phyloP scores from a whole-genome alignment of 2,329 filamentous ascomycete species.

The Zymoseptoria tritici region DNA sequence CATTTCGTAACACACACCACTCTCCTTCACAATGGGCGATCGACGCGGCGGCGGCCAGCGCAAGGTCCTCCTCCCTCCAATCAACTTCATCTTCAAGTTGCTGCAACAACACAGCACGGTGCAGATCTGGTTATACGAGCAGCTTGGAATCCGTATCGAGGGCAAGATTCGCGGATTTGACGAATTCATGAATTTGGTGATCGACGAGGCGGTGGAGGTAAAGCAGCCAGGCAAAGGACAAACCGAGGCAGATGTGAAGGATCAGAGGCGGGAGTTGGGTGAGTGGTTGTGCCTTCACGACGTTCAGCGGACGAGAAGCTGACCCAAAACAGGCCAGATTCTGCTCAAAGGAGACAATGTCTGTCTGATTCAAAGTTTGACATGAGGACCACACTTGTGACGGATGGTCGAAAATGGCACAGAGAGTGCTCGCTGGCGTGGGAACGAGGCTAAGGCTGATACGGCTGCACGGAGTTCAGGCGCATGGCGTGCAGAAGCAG shows the following conservation, averaged over 20 bases:
- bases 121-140: constrained; percentile 95
- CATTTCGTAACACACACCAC: not conserved
- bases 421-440: constrained; percentile 6
- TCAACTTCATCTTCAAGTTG: constrained; percentile 92
- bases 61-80: constrained; percentile 66
- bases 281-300: not conserved
- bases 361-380: constrained; percentile 57
- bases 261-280: constrained; percentile 14
- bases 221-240: constrained; percentile 36
- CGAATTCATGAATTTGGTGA: constrained; percentile 98
- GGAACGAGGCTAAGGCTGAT: not conserved
- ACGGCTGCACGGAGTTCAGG: not conserved
- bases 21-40: constrained; percentile 42
- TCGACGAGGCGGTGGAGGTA: constrained; percentile 93
- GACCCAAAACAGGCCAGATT: constrained; percentile 58
- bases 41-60: constrained; percentile 46
- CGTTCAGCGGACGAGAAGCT: not conserved
- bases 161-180: constrained; percentile 96
- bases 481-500: not conserved
- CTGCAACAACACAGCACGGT: constrained; percentile 77
- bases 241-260: constrained; percentile 16
- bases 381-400: constrained; percentile 1
- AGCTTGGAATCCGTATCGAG: constrained; percentile 87
- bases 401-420: not conserved
- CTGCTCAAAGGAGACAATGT: constrained; percentile 85